These are phyloP conservation scores for Alternaria incomplexa DNA, from an alignment of 2,329 filamentous ascomycete genomes.

Conservation along the genomic window DNA sequence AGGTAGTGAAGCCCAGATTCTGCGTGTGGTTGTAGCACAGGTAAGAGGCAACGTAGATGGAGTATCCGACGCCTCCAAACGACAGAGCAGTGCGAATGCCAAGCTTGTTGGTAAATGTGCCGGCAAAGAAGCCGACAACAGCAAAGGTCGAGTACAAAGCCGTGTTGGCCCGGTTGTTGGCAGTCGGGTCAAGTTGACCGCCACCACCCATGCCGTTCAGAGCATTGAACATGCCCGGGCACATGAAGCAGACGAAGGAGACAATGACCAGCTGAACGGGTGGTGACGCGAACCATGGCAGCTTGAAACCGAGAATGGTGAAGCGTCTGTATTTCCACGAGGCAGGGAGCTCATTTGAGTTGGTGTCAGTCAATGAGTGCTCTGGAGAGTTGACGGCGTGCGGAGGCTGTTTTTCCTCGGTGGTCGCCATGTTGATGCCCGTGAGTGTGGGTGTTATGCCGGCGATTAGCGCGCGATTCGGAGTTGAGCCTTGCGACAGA, in stretches of 20 bases:
- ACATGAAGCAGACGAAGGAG: slow-evolving; percentile 61
- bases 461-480: not conserved
- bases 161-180: slow-evolving; percentile 70
- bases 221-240: slow-evolving; percentile 62
- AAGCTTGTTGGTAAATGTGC: slow-evolving; percentile 77
- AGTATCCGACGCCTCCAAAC: slow-evolving; percentile 78
- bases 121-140: slow-evolving; percentile 68
- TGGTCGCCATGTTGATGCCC: slow-evolving; percentile 32
- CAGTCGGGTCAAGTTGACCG: slow-evolving; percentile 57
- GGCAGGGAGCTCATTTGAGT: slow-evolving; percentile 45
- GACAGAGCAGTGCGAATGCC: slow-evolving; percentile 72
- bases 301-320: slow-evolving; percentile 49
- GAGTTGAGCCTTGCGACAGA: not conserved
- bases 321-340: slow-evolving; percentile 57
- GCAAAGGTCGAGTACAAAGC: slow-evolving; percentile 77
- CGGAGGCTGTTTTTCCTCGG: slow-evolving; percentile 28
- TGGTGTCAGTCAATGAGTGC: slow-evolving; percentile 40
- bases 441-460: not conserved
- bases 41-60: slow-evolving; percentile 74
- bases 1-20: slow-evolving; percentile 74
- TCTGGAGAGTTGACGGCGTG: slow-evolving; percentile 39
- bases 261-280: slow-evolving; percentile 57
- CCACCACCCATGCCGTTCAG: slow-evolving; percentile 59
- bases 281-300: slow-evolving; percentile 59
- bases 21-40: slow-evolving; percentile 72